phyloP scores from a whole-genome alignment of 2,329 filamentous ascomycete species.

The Penicillium vulpinum region DNA sequence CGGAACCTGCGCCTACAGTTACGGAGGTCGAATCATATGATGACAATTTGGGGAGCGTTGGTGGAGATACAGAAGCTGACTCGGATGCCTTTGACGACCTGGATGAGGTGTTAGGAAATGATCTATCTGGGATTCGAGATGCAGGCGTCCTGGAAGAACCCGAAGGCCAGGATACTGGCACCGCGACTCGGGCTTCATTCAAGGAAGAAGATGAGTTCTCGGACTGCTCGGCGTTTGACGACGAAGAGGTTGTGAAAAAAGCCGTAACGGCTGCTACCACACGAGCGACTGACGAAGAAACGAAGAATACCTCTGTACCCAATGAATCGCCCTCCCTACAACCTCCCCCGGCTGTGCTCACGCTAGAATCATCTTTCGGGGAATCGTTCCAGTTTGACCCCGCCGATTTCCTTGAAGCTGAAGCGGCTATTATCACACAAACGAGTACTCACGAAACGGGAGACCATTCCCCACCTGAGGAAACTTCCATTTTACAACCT shows the following conservation, averaged over 20 bases:
- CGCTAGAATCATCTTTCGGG: constrained; percentile 9
- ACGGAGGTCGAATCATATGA: constrained; percentile 4
- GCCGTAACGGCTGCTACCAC: constrained; percentile 18
- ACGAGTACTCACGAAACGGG: constrained; percentile 14
- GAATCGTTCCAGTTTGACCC: constrained; percentile 35
- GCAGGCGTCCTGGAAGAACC: neutral
- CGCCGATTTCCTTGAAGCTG: constrained; percentile 27
- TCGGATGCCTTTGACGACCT: constrained; percentile 25
- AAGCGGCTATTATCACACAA: constrained; percentile 7
- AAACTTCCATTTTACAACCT: neutral
- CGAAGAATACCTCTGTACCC: neutral
- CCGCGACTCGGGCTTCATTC: neutral
- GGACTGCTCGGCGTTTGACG: constrained; percentile 35
- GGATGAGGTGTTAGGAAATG: constrained; percentile 21
- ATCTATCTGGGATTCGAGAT: constrained; percentile 12
- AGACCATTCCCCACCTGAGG: neutral
- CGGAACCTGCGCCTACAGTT: neutral
- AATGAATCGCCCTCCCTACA: neutral
- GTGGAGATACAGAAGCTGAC: constrained; percentile 24
- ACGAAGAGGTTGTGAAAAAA: constrained; percentile 30
- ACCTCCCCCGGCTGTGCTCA: neutral
- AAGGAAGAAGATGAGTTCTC: constrained; percentile 35
- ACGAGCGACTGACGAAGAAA: neutral
- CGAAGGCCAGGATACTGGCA: neutral
- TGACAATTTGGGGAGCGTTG: constrained; percentile 9